These are phyloP conservation scores for Zymoseptoria crescenta DNA, from an alignment of 2,329 filamentous ascomycete species.

Conservation along the genomic window DNA sequence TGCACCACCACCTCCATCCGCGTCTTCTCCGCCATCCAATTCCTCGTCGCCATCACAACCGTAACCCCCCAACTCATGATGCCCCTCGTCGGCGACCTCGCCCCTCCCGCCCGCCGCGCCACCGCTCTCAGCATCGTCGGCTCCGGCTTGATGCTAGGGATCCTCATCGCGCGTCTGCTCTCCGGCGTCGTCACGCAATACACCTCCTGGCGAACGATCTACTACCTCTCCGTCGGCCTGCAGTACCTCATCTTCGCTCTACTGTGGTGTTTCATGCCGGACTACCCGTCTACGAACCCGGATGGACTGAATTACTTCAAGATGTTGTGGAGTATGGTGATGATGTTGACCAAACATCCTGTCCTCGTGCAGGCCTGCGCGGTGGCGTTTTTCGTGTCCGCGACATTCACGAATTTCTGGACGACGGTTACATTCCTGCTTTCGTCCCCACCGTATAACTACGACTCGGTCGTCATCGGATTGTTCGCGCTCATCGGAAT, in stretches of 20 bases:
- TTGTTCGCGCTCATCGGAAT: constrained; percentile 74
- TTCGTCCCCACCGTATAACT: constrained; percentile 60
- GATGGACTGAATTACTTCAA: constrained; percentile 55
- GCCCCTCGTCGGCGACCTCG: constrained; percentile 70
- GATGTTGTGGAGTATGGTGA: constrained; percentile 57
- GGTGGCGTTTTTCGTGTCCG: constrained; percentile 54
- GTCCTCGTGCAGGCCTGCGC: constrained; percentile 62
- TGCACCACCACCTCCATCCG: constrained; percentile 59
- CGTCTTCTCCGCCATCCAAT: constrained; percentile 62
- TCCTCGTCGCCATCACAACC: constrained; percentile 66
- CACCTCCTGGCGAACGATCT: constrained; percentile 67
- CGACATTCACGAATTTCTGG: constrained; percentile 61
- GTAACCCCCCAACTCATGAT: constrained; percentile 72
- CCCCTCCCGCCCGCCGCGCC: constrained; percentile 59
- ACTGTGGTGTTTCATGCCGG: constrained; percentile 68
- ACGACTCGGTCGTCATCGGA: constrained; percentile 60
- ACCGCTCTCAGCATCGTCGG: constrained; percentile 66
- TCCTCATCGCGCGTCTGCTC: constrained; percentile 67
- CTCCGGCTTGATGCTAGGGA: constrained; percentile 65
- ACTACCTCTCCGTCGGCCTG: constrained; percentile 66
- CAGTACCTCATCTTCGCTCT: constrained; percentile 59
- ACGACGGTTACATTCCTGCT: constrained; percentile 75
- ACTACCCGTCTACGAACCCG: constrained; percentile 69
- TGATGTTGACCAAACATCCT: constrained; percentile 58
- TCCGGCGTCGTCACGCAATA: constrained; percentile 69